Evolutionary conservation across 352 stramenopile species (phyloP).

Genomic region (Phytophthora rubi): DNA sequence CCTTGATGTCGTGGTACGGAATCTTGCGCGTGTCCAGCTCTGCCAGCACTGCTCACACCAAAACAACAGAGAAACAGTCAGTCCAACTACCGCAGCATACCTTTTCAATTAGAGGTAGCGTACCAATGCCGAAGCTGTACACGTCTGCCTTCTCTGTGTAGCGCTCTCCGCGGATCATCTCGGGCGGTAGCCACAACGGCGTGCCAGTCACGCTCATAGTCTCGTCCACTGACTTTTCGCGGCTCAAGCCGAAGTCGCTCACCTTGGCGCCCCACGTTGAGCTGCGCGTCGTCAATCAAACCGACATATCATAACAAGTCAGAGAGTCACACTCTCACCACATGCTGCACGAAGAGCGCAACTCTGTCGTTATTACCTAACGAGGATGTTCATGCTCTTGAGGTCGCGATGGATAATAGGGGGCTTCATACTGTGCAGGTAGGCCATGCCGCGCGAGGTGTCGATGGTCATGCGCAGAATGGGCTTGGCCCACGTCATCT

Average conservation of each 20-base stretch:
- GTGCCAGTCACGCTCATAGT: conserved; percentile 94
- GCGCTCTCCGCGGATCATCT: conserved; percentile 90
- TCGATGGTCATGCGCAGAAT: conserved; percentile 91
- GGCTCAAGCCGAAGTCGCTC: conserved; percentile 97
- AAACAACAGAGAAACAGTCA: not conserved
- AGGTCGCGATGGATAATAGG: conserved; percentile 99
- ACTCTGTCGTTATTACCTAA: conserved; percentile 53
- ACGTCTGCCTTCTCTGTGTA: conserved; percentile 91
- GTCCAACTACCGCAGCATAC: not conserved
- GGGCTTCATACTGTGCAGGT: conserved; percentile 97
- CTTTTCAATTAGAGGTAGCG: not conserved
- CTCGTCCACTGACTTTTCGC: conserved; percentile 95
- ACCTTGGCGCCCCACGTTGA: conserved; percentile 94
- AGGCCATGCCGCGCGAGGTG: conserved; percentile 95
- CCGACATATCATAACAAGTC: conserved; percentile 19
- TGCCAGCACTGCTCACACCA: conserved; percentile 62
- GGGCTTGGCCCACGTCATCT: conserved; percentile 84
- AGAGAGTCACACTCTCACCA: conserved; percentile 15
- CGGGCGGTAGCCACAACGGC: conserved; percentile 83
- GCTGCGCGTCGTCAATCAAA: conserved; percentile 37
- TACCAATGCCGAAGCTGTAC: conserved; percentile 90
- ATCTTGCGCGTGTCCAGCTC: conserved; percentile 89
- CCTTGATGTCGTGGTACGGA: conserved; percentile 90
- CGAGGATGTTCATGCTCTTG: conserved; percentile 94
- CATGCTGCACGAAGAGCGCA: conserved; percentile 8